Evolutionary conservation across 768 basidiomycete species (phyloP), one percentile per base, ranked within the genome.

Genomic region (Pleurotus cornucopiae): DNA sequence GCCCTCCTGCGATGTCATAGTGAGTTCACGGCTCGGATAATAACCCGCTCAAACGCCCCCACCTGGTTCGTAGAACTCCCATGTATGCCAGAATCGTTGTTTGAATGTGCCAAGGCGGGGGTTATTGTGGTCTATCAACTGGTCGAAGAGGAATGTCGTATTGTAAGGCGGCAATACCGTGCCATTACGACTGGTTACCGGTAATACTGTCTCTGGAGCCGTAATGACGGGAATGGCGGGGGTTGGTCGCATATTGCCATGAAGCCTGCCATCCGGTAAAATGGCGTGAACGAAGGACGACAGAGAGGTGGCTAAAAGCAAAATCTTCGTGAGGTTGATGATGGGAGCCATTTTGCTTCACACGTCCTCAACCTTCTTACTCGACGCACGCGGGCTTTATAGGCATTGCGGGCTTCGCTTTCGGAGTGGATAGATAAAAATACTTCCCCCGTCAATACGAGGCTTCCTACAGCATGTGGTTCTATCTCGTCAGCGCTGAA

Each of bases 21-120:
- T 21, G 6, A 56, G 13, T 1, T 34, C 30, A 34, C 30, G 11
- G 30, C 30, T 11, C 9, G 11, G 9, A 11, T 34, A 34, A 11
- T 25, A 34, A 11, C 14, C 41, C 41, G 6, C 20, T n/a, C n/a
- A 16, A 16, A 44, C 4, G 41, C 30, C 66, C 37, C 4, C 55
- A 79, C 81, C 79, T 39, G 69, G 58, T 66, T 84, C 72, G 60
- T 89, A 89, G 61, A 75, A 86, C 66, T 89, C 83, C 67, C 75
- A 86, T 26, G 82, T 82, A 57, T 81, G 75, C 86, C 86, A 89
- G 68, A 78, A 89, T 37, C 88, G 79, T 68, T 89, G 88, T 64
- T 82, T 74, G 70, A 91, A 91, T n/a, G 86, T 89, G 16, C 88
- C 88, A 18, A 81, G 70, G 23, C 74, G 70, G n/a, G 85, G 81